Percentiles rank a stretch among this genome's conserved stretches.
These are phyloP conservation scores for Komagataella populi DNA, from an alignment of 805 yeast genomes.

Conservation along the genomic window DNA sequence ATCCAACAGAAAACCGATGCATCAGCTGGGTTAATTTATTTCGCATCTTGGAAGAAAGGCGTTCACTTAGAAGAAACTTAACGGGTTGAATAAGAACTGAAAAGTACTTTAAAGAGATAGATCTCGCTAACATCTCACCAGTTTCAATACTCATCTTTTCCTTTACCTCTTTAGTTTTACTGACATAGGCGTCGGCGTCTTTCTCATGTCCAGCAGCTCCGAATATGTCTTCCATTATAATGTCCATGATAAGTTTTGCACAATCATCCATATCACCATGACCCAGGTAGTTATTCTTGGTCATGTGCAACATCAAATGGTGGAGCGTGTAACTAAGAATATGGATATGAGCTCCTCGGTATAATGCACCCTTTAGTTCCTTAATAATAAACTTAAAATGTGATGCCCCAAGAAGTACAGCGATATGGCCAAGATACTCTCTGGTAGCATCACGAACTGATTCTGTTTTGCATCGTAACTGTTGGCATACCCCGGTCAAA, in stretches of 20 bases:
- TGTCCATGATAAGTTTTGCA: constrained; percentile 43
- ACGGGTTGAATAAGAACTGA: constrained; percentile 53
- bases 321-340: constrained; percentile 84
- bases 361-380: constrained; percentile 67
- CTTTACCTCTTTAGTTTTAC: constrained; percentile 82
- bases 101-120: constrained; percentile 46
- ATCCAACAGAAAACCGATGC: constrained; percentile 66
- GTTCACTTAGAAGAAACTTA: constrained; percentile 46
- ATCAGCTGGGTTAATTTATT: constrained; percentile 68
- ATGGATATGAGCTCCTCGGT: constrained; percentile 88
- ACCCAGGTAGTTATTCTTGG: constrained; percentile 18
- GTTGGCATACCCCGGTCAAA: constrained; percentile 79
- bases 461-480: constrained; percentile 72
- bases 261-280: constrained; percentile 69
- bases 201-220: constrained; percentile 91
- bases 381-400: constrained; percentile 64
- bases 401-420: constrained; percentile 51
- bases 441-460: constrained; percentile 82
- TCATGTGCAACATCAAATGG: constrained; percentile 44
- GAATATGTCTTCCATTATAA: constrained; percentile 85
- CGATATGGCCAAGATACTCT: constrained; percentile 54
- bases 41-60: constrained; percentile 54
- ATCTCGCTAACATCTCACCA: constrained; percentile 61
- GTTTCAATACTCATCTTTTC: constrained; percentile 81
- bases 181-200: constrained; percentile 83